These are phyloP conservation scores for Quercus rubra DNA, from an alignment of 306 rosid genomes.

Conservation along the genomic window DNA sequence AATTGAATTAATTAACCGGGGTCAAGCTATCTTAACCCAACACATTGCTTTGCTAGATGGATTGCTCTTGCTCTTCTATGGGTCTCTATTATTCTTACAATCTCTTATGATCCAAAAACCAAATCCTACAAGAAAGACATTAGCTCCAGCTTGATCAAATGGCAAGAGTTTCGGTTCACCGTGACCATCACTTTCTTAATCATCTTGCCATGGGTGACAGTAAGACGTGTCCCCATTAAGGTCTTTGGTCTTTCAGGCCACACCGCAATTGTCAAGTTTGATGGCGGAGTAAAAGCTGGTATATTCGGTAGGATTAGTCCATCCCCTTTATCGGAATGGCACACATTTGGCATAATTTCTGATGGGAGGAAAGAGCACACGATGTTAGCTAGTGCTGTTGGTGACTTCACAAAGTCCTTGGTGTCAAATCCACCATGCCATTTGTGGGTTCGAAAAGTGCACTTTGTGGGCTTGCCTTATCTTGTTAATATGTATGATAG, in stretches of 20 bases:
- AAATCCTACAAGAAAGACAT: conserved; percentile 29
- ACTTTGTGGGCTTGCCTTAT: conserved; percentile 61
- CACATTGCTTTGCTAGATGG: conserved; percentile 66
- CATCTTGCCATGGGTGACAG: conserved; percentile 50
- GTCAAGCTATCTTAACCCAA: neutral
- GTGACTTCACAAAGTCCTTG: conserved; percentile 59
- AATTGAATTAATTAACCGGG: no score
- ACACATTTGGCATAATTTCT: conserved; percentile 75
- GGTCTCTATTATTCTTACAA: conserved; percentile 38
- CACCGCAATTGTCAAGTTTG: conserved; percentile 51
- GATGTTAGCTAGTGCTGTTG: conserved; percentile 68
- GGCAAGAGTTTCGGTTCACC: conserved; percentile 57
- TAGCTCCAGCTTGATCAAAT: conserved; percentile 16
- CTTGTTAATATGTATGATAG: conserved; percentile 54
- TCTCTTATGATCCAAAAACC: conserved; percentile 35
- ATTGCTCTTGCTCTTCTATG: conserved; percentile 49
- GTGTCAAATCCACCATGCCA: conserved; percentile 48
- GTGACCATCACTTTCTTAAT: conserved; percentile 40
- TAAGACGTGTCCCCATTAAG: conserved; percentile 35
- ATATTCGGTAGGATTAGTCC: conserved; percentile 59
- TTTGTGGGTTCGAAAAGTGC: conserved; percentile 49
- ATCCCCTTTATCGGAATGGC: conserved; percentile 71
- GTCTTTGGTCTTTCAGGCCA: conserved; percentile 51
- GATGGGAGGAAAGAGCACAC: conserved; percentile 48
- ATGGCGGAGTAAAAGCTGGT: conserved; percentile 48